phyloP scores from a whole-genome alignment of 225 moss, liverwort and hornwort species.

The Physcomitrellopsis africana region DNA sequence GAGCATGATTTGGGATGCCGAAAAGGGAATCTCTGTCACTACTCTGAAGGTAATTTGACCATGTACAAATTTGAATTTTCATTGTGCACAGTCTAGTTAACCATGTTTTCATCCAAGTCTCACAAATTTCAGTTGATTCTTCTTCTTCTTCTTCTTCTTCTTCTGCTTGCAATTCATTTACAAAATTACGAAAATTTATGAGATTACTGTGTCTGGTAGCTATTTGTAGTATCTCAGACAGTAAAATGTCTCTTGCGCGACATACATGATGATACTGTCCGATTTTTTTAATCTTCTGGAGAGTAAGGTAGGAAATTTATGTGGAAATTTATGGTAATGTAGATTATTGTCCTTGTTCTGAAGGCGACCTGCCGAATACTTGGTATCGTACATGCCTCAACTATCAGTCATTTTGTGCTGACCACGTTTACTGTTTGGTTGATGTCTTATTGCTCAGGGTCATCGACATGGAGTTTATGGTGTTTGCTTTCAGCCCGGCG shows the following conservation, averaged over 20 bases:
- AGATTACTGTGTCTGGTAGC: not conserved
- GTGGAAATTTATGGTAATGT: no score
- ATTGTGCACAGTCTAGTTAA: not conserved
- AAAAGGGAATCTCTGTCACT: slow-evolving; percentile 95
- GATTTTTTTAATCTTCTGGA: no score
- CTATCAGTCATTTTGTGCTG: not conserved
- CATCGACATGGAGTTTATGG: slow-evolving; percentile 96
- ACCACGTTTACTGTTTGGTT: slow-evolving; percentile 9
- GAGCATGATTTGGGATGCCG: slow-evolving; percentile 99
- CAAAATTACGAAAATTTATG: no score
- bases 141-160: no score
- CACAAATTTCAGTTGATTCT: no score
- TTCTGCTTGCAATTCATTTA: no score
- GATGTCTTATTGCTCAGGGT: slow-evolving; percentile 56
- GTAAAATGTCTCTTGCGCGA: no score
- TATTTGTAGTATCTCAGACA: not conserved
- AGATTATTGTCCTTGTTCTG: no score
- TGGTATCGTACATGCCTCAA: no score
- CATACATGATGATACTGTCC: no score
- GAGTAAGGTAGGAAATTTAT: no score
- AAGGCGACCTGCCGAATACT: no score
- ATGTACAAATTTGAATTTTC: not conserved
- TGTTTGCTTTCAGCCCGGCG: slow-evolving; percentile 93
- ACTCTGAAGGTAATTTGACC: slow-evolving; percentile 74
- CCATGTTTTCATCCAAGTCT: not conserved